Evolutionary conservation across 257 asterid genomes (phyloP).

Genomic region (Cynanchum wilfordii): DNA sequence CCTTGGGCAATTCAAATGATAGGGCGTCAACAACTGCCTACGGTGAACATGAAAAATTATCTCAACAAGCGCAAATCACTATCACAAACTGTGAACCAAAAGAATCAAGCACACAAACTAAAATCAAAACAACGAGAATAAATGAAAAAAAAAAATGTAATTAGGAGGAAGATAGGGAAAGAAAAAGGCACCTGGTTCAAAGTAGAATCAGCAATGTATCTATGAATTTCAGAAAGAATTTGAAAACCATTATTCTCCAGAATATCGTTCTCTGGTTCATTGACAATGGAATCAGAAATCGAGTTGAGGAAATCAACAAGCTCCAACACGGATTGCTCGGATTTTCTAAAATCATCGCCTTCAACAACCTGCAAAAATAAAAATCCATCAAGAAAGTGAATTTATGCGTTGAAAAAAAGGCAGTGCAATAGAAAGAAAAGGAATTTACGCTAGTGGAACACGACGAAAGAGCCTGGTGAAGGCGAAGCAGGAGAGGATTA

Average conservation of each 20-base stretch:
- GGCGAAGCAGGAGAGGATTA: constrained; percentile 9
- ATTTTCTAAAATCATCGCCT: constrained; percentile 40
- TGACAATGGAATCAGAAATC: constrained; percentile 29
- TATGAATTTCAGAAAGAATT: constrained; percentile 47
- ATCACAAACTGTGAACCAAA: background rate
- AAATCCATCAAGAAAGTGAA: background rate
- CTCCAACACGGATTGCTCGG: constrained; percentile 36
- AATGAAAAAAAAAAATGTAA: background rate
- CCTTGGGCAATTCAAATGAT: constrained; percentile 69
- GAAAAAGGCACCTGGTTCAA: constrained; percentile 42
- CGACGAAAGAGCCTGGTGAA: background rate
- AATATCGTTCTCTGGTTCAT: constrained; percentile 24
- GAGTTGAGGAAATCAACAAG: constrained; percentile 50
- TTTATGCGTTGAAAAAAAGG: background rate
- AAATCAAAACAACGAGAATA: background rate
- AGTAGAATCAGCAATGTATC: constrained; percentile 34
- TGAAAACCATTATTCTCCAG: constrained; percentile 32
- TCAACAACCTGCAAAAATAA: constrained; percentile 38
- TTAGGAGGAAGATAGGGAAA: too few species aligned
- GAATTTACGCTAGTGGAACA: background rate
- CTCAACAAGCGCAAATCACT: background rate
- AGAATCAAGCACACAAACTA: background rate
- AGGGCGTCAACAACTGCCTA: constrained; percentile 69
- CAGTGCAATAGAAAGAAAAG: background rate
- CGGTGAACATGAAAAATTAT: background rate